phyloP scores from a whole-genome alignment of 202 grass and related monocot species.

The Alloteropsis angusta region DNA sequence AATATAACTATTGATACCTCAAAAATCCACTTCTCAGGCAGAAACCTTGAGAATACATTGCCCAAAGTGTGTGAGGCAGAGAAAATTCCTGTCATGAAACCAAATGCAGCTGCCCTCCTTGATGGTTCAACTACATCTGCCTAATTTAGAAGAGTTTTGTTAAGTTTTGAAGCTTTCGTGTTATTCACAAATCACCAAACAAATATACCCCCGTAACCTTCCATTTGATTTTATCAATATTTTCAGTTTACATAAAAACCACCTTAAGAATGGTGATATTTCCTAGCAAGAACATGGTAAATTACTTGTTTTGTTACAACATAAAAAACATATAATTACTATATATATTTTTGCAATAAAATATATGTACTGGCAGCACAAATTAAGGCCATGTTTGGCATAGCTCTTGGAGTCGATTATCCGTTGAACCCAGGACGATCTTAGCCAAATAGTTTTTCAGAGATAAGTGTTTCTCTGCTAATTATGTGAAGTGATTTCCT shows the following conservation, averaged over 20 bases:
- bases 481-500: too few species aligned
- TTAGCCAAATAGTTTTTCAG: too few species aligned
- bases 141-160: constrained; percentile 28
- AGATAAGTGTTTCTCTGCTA: too few species aligned
- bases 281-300: background rate
- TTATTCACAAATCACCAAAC: background rate
- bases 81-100: constrained; percentile 61
- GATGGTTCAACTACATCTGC: constrained; percentile 52
- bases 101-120: constrained; percentile 61
- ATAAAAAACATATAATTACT: background rate
- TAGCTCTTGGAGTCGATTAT: too few species aligned
- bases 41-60: constrained; percentile 54
- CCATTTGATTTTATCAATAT: background rate
- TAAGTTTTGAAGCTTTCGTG: background rate
- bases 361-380: background rate
- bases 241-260: background rate
- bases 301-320: background rate
- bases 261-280: background rate
- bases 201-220: background rate
- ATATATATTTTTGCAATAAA: background rate
- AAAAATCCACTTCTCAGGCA: constrained; percentile 72
- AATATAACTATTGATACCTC: constrained; percentile 31
- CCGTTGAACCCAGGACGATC: too few species aligned
- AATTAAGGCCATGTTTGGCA: background rate
- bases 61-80: constrained; percentile 66